These are phyloP conservation scores for Coemansia sp. DNA, from an alignment of 192 early-diverging fungal species.

Conservation along the genomic window DNA sequence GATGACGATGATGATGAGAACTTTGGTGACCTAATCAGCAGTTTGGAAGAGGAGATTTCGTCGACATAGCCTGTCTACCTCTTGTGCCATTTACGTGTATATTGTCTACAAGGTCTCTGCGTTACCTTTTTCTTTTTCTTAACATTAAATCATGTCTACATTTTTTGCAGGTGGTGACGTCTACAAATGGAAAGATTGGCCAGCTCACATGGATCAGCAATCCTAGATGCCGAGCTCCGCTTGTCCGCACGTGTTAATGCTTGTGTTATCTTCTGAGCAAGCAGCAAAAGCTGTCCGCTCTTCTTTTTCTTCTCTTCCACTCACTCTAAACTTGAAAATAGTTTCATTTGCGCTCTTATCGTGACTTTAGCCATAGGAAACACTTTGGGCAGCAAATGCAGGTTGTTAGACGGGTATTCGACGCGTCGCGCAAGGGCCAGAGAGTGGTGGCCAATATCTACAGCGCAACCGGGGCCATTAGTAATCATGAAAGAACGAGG, in stretches of 20 bases:
- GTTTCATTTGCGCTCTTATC: not conserved
- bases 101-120: not conserved
- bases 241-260: not conserved
- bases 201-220: not conserved
- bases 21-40: slow-evolving; percentile 55
- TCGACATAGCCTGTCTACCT: not conserved
- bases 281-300: not conserved
- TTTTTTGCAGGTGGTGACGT: not conserved
- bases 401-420: slow-evolving; percentile 16
- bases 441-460: slow-evolving; percentile 43
- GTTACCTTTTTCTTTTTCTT: not conserved
- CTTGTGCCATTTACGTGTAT: not conserved
- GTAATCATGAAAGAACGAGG: not conserved
- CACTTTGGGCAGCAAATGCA: slow-evolving; percentile 16
- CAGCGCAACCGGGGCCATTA: not conserved
- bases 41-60: slow-evolving; percentile 55
- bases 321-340: not conserved
- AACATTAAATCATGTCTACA: not conserved
- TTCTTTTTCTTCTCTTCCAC: not conserved
- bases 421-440: slow-evolving; percentile 31
- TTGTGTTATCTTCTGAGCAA: not conserved
- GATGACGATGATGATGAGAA: slow-evolving; percentile 43
- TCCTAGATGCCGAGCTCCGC: not conserved
- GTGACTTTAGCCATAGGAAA: not conserved
- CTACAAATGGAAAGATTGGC: not conserved